Base-by-base conservation (phyloP, 306 rosid species). In the Acacia confusa region DNA sequence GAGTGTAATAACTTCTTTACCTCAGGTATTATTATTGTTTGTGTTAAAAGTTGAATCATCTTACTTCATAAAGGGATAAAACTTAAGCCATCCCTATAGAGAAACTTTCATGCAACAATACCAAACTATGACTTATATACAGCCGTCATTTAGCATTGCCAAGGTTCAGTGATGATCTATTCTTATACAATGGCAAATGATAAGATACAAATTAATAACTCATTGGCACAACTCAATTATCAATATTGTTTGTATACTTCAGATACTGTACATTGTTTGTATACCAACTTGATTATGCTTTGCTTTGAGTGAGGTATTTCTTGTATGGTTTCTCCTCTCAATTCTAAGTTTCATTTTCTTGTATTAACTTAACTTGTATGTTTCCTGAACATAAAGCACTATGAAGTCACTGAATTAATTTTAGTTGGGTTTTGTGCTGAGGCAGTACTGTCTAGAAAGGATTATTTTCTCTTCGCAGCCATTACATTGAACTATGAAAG, bases 1-100 rank as follows among this genome's bases (percentile, higher is more conserved):
- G 99, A 96, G 99, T 70, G 86, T 96, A 60, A 93, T 96, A 84
- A 96, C 99, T n/a, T 96, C 99, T 47, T 88, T 96, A 76, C 99
- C 99, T 15, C 99, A 96, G 98, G 99, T 96, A 88, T 57, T 22
- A 10, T 57, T 57, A 3, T 57, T 22, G 1, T 22, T 55, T 12
- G 20, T 53, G 12, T 20, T 55, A 79, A 17, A 64, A 44, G 61
- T 81, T 83, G 73, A 67, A 52, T 30, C 65, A 79, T 77, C 74
- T 45, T 72, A 69, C 61, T 7, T 53, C 58, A 72, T 70, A 16
- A 45, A 74, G 76, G 76, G 27, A 47, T 53, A 84, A 79, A 57
- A 53, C 78, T 72, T 72, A 47, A 40, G 43, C 48, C 76, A 61
- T 53, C 65, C 20, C 61, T 73, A 38, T 16, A 48, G 47, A 17